A percentile compares a stretch with the other conserved stretches of the same genome.
Evolutionary conservation across 345 rosid species (phyloP).

Genomic region (Jatropha curcas): DNA sequence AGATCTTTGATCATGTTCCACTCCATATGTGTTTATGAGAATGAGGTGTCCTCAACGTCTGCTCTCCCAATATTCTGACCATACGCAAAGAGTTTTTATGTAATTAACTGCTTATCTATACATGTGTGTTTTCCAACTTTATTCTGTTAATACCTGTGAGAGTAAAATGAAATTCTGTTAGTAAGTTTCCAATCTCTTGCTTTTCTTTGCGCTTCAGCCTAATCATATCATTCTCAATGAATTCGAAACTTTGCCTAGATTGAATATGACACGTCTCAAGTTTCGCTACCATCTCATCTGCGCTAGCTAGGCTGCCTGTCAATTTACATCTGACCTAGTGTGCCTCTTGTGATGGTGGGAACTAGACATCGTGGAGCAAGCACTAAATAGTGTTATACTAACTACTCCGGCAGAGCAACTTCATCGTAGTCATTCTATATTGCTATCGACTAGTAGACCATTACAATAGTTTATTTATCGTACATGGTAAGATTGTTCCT

Average conservation of each 20-base stretch:
- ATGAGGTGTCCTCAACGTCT: constrained; percentile 90
- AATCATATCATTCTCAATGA: constrained; percentile 64
- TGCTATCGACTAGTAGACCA: too few relatives aligned
- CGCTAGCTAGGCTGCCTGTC: constrained; percentile 69
- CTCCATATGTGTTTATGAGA: constrained; percentile 91
- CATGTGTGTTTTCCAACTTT: too few relatives aligned
- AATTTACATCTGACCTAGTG: constrained; percentile 66
- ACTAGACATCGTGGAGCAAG: constrained; percentile 53
- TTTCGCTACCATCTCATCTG: constrained; percentile 61
- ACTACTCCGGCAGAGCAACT: constrained; percentile 58
- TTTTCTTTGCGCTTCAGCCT: constrained; percentile 65
- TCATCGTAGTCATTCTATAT: constrained; percentile 31
- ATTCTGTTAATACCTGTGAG: too few relatives aligned
- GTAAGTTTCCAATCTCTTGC: background rate
- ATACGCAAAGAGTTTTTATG: constrained; percentile 80
- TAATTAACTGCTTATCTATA: too few relatives aligned
- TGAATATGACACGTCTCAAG: constrained; percentile 61
- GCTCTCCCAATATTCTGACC: constrained; percentile 81
- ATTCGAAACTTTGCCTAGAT: constrained; percentile 75
- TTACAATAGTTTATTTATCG: too few relatives aligned
- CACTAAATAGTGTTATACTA: constrained; percentile 52
- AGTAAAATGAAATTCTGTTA: too few relatives aligned
- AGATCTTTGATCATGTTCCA: constrained; percentile 77
- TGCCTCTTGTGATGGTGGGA: constrained; percentile 39
- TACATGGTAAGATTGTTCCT: background rate